Evolutionary conservation across 106 monocot genomes (phyloP).

Genomic region (Posidonia australis): DNA sequence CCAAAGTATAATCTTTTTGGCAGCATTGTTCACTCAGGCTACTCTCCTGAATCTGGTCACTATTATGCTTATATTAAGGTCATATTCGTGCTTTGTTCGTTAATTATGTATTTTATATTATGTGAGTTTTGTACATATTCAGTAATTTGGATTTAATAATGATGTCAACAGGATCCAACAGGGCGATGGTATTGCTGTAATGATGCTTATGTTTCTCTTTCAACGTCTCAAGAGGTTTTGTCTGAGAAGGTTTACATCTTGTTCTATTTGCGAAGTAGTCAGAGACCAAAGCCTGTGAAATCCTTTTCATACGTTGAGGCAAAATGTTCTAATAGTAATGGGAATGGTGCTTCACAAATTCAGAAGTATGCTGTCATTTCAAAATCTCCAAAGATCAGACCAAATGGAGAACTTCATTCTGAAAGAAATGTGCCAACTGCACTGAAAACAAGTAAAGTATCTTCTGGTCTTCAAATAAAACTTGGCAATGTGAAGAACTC

Average conservation of each 20-base stretch:
- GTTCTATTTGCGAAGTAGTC: constrained; percentile 50
- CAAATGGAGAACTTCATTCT: background rate
- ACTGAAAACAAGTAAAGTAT: background rate
- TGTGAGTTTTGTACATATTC: constrained; percentile 1
- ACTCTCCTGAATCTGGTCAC: constrained; percentile 86
- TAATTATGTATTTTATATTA: background rate
- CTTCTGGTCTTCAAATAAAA: background rate
- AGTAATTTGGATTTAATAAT: constrained; percentile 1
- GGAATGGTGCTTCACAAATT: constrained; percentile 2
- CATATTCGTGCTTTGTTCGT: background rate
- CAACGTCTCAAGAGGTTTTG: constrained; percentile 73
- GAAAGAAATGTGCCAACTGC: constrained; percentile 1
- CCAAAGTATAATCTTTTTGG: constrained; percentile 86
- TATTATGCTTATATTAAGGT: constrained; percentile 99
- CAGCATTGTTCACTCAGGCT: constrained; percentile 88
- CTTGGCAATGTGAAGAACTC: background rate
- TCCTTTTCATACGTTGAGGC: background rate
- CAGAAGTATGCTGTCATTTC: background rate
- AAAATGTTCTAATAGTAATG: background rate
- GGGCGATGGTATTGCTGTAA: constrained; percentile 96
- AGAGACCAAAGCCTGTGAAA: constrained; percentile 8
- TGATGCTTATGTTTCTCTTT: constrained; percentile 79
- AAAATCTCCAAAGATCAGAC: background rate
- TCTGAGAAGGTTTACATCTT: constrained; percentile 95
- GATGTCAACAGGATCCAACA: constrained; percentile 48